phyloP scores from a whole-genome alignment of 257 asterid species.

The Paulownia fortunei region DNA sequence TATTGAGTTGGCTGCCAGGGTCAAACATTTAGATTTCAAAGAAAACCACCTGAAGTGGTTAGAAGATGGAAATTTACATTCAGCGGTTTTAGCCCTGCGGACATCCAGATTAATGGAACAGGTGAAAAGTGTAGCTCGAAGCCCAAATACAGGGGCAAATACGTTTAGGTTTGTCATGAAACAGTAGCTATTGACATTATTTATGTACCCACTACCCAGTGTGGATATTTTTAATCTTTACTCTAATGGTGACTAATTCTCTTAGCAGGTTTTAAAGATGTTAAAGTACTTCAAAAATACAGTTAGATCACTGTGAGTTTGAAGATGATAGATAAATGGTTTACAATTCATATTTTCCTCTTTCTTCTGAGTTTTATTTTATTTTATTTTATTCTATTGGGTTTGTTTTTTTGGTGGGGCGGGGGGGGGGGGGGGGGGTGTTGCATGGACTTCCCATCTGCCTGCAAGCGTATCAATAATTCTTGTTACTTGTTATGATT shows the following conservation, averaged over 20 bases:
- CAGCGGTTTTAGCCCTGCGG: slow-evolving; percentile 86
- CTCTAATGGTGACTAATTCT: background rate
- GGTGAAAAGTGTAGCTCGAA: slow-evolving; percentile 63
- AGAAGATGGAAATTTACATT: slow-evolving; percentile 93
- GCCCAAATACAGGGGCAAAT: slow-evolving; percentile 93
- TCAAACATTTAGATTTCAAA: slow-evolving; percentile 73
- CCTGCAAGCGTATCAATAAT: background rate
- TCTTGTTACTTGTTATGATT: too few species aligned
- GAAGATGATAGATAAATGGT: too few species aligned
- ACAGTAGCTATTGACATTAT: background rate
- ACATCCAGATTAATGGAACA: slow-evolving; percentile 42
- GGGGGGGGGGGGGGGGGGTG: too few species aligned
- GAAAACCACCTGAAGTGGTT: slow-evolving; percentile 93
- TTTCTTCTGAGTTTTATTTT: too few species aligned
- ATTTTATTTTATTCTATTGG: too few species aligned
- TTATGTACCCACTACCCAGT: background rate
- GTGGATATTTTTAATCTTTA: background rate
- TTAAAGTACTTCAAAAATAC: background rate
- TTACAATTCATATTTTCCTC: too few species aligned
- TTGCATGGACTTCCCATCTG: background rate
- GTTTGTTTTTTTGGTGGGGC: too few species aligned
- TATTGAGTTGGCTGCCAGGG: slow-evolving; percentile 66
- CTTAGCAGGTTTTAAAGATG: background rate
- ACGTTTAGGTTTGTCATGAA: slow-evolving; percentile 58
- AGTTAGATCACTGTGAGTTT: too few species aligned